Evolutionary conservation across 805 yeast genomes (phyloP), one percentile per base, ranked within the genome.

Genomic region (Lipomyces lipofer): DNA sequence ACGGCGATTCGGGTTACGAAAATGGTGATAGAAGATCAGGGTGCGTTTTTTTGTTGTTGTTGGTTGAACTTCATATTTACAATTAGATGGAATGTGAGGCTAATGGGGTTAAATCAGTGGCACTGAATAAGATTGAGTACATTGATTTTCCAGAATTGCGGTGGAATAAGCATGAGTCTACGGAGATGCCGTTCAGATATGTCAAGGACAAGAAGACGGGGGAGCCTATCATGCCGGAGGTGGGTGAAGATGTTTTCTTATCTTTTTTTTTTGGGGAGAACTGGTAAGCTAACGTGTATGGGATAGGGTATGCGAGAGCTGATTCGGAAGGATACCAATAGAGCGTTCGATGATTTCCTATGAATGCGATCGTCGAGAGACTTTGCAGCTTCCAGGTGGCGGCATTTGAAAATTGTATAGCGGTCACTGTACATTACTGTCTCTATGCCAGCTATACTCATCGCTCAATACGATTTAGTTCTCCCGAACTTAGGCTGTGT

Each of bases 181-280:
- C 97, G 0, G 97, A 92, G 68, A 92, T 92, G 99, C 99, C 99
- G 2, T 92, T 92, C 74, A 78, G 99, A 67, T 92, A 92, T 65
- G 85, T 92, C 15, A 71, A 84, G 54, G 87, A 86, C 63, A 47
- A 52, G 29, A 69, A 66, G 0, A 63, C 77, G 1, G 82, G 81
- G 2, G 78, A 80, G 57, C 98, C 99, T 1, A 86, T 94, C 9
- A 75, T 92, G 66, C 99, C 99, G 0, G 79, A 80, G 54, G 69
- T 66, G 44, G 42, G 66, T 59, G 8, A n/a, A n/a, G n/a, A n/a
- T n/a, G n/a, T n/a, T n/a, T n/a, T n/a, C n/a, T n/a, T n/a, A n/a
- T n/a, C n/a, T n/a, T n/a, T n/a, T n/a, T n/a, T n/a, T n/a, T 42
- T 13, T 4, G 2, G 27, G 21, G 10, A 32, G n/a, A 42, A 47